Evolutionary conservation across 75 land plant genomes (phyloP).

Genomic region (Sequoia sempervirens): DNA sequence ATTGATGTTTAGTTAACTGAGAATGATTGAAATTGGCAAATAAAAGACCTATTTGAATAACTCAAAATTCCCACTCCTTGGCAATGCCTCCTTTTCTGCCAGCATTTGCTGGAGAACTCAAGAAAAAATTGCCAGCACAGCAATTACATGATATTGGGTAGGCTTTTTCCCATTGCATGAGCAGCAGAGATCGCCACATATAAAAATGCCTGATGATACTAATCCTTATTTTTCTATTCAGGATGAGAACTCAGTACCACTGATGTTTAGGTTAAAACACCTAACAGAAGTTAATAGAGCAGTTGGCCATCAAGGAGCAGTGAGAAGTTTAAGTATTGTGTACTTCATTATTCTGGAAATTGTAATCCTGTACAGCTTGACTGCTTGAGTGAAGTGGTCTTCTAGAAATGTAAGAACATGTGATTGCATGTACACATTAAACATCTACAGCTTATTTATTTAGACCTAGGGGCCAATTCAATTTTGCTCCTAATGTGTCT

Average conservation of each 20-base stretch:
- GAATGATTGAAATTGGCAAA: neutral
- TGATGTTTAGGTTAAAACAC: neutral
- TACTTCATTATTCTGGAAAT: neutral
- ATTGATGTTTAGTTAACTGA: slow-evolving; percentile 19
- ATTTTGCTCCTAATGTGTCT: neutral
- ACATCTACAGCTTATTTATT: slow-evolving; percentile 2
- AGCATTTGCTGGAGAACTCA: neutral
- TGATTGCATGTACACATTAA: neutral
- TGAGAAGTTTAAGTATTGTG: neutral
- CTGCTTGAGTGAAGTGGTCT: neutral
- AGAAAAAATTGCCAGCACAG: neutral
- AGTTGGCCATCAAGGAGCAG: neutral
- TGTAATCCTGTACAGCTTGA: neutral
- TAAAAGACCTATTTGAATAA: neutral
- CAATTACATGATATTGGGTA: neutral
- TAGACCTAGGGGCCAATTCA: slow-evolving; percentile 6
- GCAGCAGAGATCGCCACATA: neutral
- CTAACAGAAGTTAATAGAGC: neutral
- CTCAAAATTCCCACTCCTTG: neutral
- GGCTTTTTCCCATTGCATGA: neutral
- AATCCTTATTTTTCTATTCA: neutral
- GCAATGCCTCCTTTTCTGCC: neutral
- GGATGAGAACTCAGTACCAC: neutral
- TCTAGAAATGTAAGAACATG: neutral
- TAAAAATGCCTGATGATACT: neutral